Conservation (phyloP, 148 eudicot species). For the Chenopodium formosanum region DNA sequence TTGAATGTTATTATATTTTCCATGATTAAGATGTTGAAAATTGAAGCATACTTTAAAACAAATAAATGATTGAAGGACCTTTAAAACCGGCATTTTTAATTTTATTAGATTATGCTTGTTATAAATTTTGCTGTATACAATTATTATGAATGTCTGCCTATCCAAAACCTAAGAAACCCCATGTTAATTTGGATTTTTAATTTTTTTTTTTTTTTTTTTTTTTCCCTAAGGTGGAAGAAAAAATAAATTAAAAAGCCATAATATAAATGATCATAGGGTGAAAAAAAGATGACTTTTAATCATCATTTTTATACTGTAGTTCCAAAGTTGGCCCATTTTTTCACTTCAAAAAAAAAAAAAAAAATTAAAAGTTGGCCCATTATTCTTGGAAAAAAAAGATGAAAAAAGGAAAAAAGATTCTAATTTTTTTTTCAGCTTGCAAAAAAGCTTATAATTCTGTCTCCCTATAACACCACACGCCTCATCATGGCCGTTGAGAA, state of each 20-base stretch:
- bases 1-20: neutral
- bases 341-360: neutral
- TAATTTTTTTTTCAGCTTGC: constrained; percentile 22
- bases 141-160: constrained; percentile 33
- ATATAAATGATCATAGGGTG: neutral
- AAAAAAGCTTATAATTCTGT: constrained; percentile 50
- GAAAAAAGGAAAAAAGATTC: constrained; percentile 9
- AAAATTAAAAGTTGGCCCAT: constrained; percentile 19
- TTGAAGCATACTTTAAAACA: constrained; percentile 27
- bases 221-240: neutral
- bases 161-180: constrained; percentile 18
- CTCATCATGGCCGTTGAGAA: constrained; percentile 53
- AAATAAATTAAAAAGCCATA: neutral
- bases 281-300: neutral
- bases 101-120: constrained; percentile 28
- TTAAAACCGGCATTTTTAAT: constrained; percentile 20
- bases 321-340: neutral
- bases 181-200: neutral
- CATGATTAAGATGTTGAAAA: constrained; percentile 22
- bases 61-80: constrained; percentile 34
- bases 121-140: constrained; percentile 20
- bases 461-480: constrained; percentile 44
- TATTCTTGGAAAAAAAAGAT: constrained; percentile 20
- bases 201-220: neutral
- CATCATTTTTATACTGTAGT: neutral